These are phyloP conservation scores for Blastobotrys attinorum DNA, from an alignment of 805 yeast genomes.

Conservation along the genomic window DNA sequence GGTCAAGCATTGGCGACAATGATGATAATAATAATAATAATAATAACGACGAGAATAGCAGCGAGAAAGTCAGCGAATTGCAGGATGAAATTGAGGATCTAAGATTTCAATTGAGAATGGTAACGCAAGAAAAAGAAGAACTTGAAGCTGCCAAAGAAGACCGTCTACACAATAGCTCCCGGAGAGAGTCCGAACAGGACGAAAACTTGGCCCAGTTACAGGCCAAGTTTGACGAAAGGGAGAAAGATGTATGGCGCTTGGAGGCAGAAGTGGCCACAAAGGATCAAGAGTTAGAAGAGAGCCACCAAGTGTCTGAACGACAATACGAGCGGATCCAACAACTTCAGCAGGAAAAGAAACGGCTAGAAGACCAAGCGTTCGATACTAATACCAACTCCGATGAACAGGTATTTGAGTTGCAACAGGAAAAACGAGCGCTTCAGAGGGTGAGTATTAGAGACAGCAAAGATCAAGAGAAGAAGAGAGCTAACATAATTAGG, in stretches of 20 bases:
- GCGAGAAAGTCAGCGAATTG: neutral
- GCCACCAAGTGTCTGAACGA: neutral
- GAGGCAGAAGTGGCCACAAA: neutral
- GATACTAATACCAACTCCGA: neutral
- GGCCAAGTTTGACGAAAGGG: neutral
- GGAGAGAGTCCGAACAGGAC: conserved; percentile 1
- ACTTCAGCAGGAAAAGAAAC: neutral
- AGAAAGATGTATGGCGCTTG: neutral
- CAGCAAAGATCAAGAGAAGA: too few species aligned
- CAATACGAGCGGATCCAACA: neutral
- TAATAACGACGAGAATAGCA: neutral
- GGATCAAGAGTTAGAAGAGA: neutral
- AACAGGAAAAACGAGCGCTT: neutral
- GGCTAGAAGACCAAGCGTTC: neutral
- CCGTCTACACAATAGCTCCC: neutral
- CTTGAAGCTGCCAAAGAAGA: neutral
- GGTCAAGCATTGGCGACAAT: neutral
- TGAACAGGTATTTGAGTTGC: neutral
- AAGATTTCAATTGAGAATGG: conserved; percentile 3
- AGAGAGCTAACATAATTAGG: too few species aligned
- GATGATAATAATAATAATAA: conserved; percentile 4
- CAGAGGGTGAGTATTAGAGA: too few species aligned
- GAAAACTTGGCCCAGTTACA: neutral
- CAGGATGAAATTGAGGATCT: conserved; percentile 8
- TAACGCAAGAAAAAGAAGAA: conserved; percentile 2